Base-by-base conservation (phyloP, 148 eudicot species). In the Hydrangea macrophylla region DNA sequence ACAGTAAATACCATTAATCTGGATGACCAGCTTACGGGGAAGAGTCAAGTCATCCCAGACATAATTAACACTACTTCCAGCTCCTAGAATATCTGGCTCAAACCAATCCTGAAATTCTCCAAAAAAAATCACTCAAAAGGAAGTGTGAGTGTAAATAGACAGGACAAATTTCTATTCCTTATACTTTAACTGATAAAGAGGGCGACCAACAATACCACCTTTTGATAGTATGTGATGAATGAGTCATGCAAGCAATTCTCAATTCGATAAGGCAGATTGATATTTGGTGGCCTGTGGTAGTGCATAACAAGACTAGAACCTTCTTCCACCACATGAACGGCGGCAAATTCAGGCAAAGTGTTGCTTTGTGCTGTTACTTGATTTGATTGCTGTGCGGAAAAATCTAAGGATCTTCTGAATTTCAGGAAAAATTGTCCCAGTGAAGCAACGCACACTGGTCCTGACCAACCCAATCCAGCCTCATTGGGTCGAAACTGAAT, bases 381-480 rank as follows among this genome's bases (percentile, higher is more conserved):
- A 69, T 75, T 73, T 64, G 86, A 83, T 70, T 76, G 76, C 62
- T 73, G 68, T 53, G 15, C 76, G 67, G 78, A 20, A 58, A 64
- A 62, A 55, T 80, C 79, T 45, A 63, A 42, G 63, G 78, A 73
- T 72, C 84, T 80, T 75, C 68, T 81, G 69, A 95, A 95, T 76
- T 89, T 95, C 48, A 95, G 73, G 60, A 95, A 95, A 77, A 95
- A 95, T 6, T 82, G 84, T 62, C 99, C 99, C 35, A 95, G 74
- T 66, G 99, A 89, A 70, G 99, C 89, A 67, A 95, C 89, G 76
- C 99, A 91, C 44, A 95, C 83, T 56, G 99, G 99, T 68, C 99
- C 99, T 26, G 99, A 95, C 99, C 99, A 95, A 69, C 79, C 82
- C 65, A 82, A 62, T 53, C 80, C 78, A 60, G 79, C 71, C 67